Percentiles rank a stretch among this genome's conserved stretches.
phyloP scores from a whole-genome alignment of 148 eudicot genomes.

The Rhododendron williamsianum region DNA sequence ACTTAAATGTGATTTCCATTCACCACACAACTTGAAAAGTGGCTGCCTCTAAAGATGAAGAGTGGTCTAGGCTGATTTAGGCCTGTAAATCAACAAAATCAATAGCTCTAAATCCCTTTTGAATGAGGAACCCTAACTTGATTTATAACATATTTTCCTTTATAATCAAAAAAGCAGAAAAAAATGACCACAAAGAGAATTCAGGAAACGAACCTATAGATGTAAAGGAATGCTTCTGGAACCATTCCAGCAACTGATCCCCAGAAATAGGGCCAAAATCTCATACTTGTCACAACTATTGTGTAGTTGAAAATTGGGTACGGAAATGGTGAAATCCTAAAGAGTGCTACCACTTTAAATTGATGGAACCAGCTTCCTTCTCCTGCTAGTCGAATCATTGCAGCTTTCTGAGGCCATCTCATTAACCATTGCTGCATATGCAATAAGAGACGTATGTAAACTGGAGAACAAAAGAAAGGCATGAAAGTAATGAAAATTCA shows the following conservation, averaged over 20 bases:
- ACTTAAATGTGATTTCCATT: background rate
- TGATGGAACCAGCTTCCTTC: constrained; percentile 87
- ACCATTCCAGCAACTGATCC: constrained; percentile 94
- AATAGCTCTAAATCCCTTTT: background rate
- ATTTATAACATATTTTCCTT: background rate
- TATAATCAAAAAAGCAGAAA: background rate
- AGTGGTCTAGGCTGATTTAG: background rate
- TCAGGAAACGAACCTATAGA: constrained; percentile 56
- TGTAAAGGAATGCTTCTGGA: constrained; percentile 87
- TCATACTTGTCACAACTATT: constrained; percentile 73
- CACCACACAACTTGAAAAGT: background rate
- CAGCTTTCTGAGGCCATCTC: constrained; percentile 87
- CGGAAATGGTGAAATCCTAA: constrained; percentile 89
- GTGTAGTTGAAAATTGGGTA: constrained; percentile 92
- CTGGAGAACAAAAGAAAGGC: background rate
- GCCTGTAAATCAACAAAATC: background rate
- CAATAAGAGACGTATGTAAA: constrained; percentile 6
- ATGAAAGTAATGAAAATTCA: background rate
- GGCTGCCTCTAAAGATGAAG: background rate
- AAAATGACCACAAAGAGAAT: background rate
- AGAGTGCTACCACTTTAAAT: constrained; percentile 78
- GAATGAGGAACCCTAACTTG: background rate
- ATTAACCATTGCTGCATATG: constrained; percentile 65
- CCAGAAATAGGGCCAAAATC: constrained; percentile 85
- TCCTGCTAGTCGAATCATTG: constrained; percentile 74